Percentiles rank a stretch among this genome's conserved stretches.
Evolutionary conservation across 352 stramenopile species (phyloP).

Genomic region (Aphanomyces astaci): DNA sequence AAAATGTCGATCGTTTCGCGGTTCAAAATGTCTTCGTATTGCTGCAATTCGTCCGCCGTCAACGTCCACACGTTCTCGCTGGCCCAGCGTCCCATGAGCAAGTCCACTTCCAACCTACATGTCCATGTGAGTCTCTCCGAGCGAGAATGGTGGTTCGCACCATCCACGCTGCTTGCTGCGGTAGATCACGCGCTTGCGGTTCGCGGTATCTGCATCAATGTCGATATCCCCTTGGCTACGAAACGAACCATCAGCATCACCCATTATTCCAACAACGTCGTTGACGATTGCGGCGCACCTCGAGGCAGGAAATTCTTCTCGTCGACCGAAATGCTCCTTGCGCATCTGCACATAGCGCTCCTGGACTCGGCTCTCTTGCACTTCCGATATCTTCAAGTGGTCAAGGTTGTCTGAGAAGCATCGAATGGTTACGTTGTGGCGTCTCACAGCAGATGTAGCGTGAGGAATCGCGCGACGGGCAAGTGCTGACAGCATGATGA

Average conservation of each 20-base stretch:
- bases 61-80: conserved; percentile 85
- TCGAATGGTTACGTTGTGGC: not conserved
- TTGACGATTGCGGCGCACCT: conserved; percentile 24
- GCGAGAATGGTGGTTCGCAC: conserved; percentile 9
- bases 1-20: conserved; percentile 98
- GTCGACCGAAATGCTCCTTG: conserved; percentile 40
- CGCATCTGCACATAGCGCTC: conserved; percentile 48
- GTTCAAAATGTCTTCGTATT: conserved; percentile 96
- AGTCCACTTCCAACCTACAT: conserved; percentile 86
- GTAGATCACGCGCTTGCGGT: conserved; percentile 92
- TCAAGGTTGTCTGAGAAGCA: not conserved
- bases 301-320: conserved; percentile 34
- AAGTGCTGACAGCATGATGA: not conserved
- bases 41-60: conserved; percentile 68
- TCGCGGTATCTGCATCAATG: conserved; percentile 51
- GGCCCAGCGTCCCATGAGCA: conserved; percentile 92
- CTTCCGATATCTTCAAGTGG: conserved; percentile 34
- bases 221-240: conserved; percentile 44
- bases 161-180: conserved; percentile 93
- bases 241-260: not conserved
- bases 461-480: not conserved
- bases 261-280: too few species aligned
- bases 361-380: conserved; percentile 44
- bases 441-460: not conserved
- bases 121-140: not conserved